Base-by-base conservation (phyloP, 1,139 yeast genomes). In the Hyphopichia burtonii region DNA sequence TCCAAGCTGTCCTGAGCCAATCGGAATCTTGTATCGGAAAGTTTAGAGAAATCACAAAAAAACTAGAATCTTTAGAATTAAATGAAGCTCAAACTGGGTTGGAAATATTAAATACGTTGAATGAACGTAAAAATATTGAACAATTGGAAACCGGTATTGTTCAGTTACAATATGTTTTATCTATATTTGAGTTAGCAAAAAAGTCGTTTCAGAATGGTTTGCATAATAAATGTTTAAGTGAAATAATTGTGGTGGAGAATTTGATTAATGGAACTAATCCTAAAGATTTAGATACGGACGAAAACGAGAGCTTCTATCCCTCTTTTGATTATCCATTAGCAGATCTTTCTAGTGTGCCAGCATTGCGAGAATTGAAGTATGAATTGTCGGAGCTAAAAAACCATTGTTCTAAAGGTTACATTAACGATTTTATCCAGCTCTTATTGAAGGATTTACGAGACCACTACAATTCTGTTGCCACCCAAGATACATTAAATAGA, bases 351-450 rank as follows among this genome's bases (percentile, higher is more conserved):
- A 56, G 68, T 2, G 68, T 88, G 4, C 80, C 84, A 0, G 91
- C 88, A 0, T 65, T 90, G 30, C 58, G 68, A 0, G 74, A 77
- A 28, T 59, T 83, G n/a, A 73, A 78, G 71, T 79, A 52, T 56
- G 78, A 53, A 58, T 80, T 56, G 56, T 58, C 75, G n/a, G 69
- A 66, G 19, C 65, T 88, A 38, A 72, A 71, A 42, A 54, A 68
- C 70, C 54, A 71, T 66, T 84, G 90, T 39, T 90, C 94, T n/a
- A 78, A 76, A 40, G 80, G 83, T 7, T 86, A 81, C 50, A 78
- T 83, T 4, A 67, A 74, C 28, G 67, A 76, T 38, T 82, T 90
- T 52, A 69, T 76, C 11, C 75, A 77, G 18, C 54, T 74, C 20
- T 65, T 90, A 38, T 50, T 86, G 14, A 68, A 69, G 1, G 96